A percentile compares a stretch with the other conserved stretches of the same genome.
These are phyloP conservation scores for Brassica nigra DNA, from an alignment of 345 rosid genomes.

Conservation along the genomic window DNA sequence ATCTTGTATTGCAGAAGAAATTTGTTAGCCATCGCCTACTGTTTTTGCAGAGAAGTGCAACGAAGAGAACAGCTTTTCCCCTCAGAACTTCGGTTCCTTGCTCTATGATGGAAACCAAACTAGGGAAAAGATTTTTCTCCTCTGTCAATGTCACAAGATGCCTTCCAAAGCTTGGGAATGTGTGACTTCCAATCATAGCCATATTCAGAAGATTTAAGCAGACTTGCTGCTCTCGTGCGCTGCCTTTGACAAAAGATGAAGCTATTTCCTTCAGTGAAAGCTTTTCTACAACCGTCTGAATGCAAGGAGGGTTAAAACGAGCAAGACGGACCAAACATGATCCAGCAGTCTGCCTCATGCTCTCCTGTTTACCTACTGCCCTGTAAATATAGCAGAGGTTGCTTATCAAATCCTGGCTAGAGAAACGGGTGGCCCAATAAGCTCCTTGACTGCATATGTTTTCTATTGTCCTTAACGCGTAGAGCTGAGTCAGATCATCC, in stretches of 20 bases:
- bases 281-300: slow-evolving; percentile 74
- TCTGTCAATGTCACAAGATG: slow-evolving; percentile 69
- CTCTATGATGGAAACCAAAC: slow-evolving; percentile 77
- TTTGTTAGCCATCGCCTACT: slow-evolving; percentile 85
- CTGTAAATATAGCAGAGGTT: slow-evolving; percentile 85
- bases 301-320: slow-evolving; percentile 80
- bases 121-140: slow-evolving; percentile 76
- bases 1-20: slow-evolving; percentile 73
- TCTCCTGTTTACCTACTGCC: slow-evolving; percentile 92
- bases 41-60: slow-evolving; percentile 84
- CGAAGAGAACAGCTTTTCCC: slow-evolving; percentile 79
- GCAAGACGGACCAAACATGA: slow-evolving; percentile 95
- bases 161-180: slow-evolving; percentile 71
- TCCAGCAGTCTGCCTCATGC: slow-evolving; percentile 94
- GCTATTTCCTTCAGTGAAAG: slow-evolving; percentile 78
- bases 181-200: slow-evolving; percentile 82
- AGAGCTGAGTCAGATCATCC: slow-evolving; percentile 93
- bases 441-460: slow-evolving; percentile 95
- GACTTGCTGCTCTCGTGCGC: slow-evolving; percentile 90
- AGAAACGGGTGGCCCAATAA: slow-evolving; percentile 83
- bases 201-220: slow-evolving; percentile 84
- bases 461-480: slow-evolving; percentile 92
- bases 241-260: slow-evolving; percentile 77
- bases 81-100: slow-evolving; percentile 84
- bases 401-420: slow-evolving; percentile 81